A percentile compares a stretch with the other conserved stretches of the same genome.
These are phyloP conservation scores for Lathyrus sativus DNA, from an alignment of 306 rosid genomes.

Conservation along the genomic window DNA sequence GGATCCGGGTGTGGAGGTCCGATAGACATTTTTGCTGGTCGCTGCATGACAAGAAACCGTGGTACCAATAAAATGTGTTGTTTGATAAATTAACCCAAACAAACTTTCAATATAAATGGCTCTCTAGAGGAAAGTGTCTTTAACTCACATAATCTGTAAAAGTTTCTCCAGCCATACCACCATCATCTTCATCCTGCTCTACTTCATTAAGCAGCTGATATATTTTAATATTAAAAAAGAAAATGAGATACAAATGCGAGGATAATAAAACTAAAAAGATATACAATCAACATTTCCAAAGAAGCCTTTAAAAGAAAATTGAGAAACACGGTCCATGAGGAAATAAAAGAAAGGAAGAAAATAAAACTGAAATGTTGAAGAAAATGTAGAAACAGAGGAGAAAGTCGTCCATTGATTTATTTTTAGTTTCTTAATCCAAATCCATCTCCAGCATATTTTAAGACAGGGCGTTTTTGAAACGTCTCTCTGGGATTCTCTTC, in stretches of 20 bases:
- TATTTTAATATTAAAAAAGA: slow-evolving; percentile 7
- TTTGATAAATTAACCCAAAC: slow-evolving; percentile 37
- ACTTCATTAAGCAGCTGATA: slow-evolving; percentile 88
- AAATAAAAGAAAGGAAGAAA: background rate
- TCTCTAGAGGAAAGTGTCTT: slow-evolving; percentile 15
- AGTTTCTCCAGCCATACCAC: slow-evolving; percentile 87
- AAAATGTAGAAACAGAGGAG: background rate
- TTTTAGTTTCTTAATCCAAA: slow-evolving; percentile 10
- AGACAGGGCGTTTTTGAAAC: background rate
- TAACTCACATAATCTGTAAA: slow-evolving; percentile 93
- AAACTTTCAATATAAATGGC: slow-evolving; percentile 18
- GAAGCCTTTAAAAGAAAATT: background rate
- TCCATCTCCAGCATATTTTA: slow-evolving; percentile 13
- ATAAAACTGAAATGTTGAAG: background rate
- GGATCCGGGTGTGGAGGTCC: slow-evolving; percentile 95
- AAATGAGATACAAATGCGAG: background rate
- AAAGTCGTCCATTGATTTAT: background rate
- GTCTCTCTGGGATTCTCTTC: slow-evolving; percentile 7
- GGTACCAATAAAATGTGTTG: slow-evolving; percentile 27
- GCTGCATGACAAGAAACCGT: slow-evolving; percentile 55
- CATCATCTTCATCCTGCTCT: slow-evolving; percentile 96
- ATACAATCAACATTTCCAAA: slow-evolving; percentile 11
- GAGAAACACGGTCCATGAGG: background rate
- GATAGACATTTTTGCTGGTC: slow-evolving; percentile 85
- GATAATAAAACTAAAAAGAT: slow-evolving; percentile 8